Percentiles rank a stretch among this genome's conserved stretches.
Evolutionary conservation across 176 grass and related monocot species (phyloP).

Genomic region (Raddia guianensis): DNA sequence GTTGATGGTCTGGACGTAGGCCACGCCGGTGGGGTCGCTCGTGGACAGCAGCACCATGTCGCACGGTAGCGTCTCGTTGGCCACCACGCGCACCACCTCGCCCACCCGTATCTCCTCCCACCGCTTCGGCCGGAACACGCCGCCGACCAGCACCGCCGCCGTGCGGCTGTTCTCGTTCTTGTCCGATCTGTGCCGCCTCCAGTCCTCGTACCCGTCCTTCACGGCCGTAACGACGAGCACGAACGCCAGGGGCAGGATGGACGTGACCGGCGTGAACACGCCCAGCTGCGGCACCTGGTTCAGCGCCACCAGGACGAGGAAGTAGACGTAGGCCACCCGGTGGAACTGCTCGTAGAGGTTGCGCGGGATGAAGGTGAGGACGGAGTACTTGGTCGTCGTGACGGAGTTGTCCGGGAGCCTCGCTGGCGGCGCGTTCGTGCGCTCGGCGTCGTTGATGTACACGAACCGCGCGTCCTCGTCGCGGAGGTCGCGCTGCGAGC

Average conservation of each 20-base stretch:
- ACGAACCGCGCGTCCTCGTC: conserved; percentile 94
- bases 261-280: conserved; percentile 55
- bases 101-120: conserved; percentile 82
- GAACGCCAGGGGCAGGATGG: conserved; percentile 75
- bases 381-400: conserved; percentile 69
- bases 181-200: conserved; percentile 81
- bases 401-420: conserved; percentile 67
- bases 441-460: conserved; percentile 73
- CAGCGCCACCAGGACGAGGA: conserved; percentile 63
- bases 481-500: conserved; percentile 77
- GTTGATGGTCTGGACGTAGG: conserved; percentile 96
- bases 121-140: conserved; percentile 62
- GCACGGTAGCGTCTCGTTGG: conserved; percentile 81
- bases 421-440: conserved; percentile 48
- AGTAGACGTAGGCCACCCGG: conserved; percentile 84
- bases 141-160: conserved; percentile 36
- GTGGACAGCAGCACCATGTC: conserved; percentile 93
- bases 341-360: conserved; percentile 99
- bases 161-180: conserved; percentile 74
- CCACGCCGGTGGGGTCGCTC: conserved; percentile 86
- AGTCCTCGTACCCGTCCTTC: conserved; percentile 99
- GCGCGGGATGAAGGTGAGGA: conserved; percentile 87
- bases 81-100: conserved; percentile 56
- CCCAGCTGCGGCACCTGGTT: conserved; percentile 87
- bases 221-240: conserved; percentile 80